Evolutionary conservation across 805 yeast genomes (phyloP), one percentile per base, ranked within the genome.

Genomic region (Lachancea kluyveri): DNA sequence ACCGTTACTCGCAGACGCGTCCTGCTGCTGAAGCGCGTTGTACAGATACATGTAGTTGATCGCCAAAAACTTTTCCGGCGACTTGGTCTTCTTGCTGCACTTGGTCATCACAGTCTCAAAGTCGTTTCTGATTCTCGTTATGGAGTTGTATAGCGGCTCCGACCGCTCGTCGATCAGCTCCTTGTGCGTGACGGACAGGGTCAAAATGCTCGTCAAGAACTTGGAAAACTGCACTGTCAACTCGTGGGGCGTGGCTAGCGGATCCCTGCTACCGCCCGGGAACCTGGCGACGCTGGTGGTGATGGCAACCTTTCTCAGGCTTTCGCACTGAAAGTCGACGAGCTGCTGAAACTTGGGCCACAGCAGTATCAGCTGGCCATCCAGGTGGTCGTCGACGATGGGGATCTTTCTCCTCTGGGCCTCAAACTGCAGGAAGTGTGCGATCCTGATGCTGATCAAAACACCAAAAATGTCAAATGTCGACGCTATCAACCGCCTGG

Each of bases 311-410:
- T 66, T 72, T 40, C 80, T 77, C 53, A 86, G 60, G 30, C 77
- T 72, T 13, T 77, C 81, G 45, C 95, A 79, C 46, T 90, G 84
- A 20, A 72, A 60, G 52, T 87, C 96, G 24, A 88, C 70, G 20
- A 85, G 64, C 27, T 66, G 68, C 47, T 87, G 88, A 48, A 88
- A 82, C 37, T 72, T 75, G 0, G 96, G 95, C 97, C 97, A 92
- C 26, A 90, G 60, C 3, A 70, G 54, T 31, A 85, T 71, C 39
- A 78, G 57, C 40, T 81, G 75, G 10, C 73, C 64, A 44, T 81
- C 77, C 41, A 80, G 65, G 52, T 80, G 83, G 37, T 75, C 82
- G 40, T 79, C 85, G 18, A 55, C 32, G 6, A 76, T 76, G 0
- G 94, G 88, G 2, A 81, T 74, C 35, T 71, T 72, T 37, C 83